Conservation (phyloP, 1,284 basidiomycete genomes). For the Thelephora terrestris region DNA sequence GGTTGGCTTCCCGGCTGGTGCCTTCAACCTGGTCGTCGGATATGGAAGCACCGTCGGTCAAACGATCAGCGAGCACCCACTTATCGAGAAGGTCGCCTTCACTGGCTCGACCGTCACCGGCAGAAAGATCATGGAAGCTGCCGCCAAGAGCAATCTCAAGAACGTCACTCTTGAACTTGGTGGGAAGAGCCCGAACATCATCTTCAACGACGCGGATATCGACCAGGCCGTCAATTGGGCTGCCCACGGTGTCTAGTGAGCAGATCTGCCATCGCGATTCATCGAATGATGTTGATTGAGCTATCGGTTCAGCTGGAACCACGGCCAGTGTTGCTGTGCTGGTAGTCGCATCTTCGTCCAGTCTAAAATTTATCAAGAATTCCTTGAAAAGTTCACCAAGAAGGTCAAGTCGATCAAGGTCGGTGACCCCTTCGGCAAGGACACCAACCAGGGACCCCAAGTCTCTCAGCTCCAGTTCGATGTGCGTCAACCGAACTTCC, state of each 20-base stretch:
- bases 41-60: constrained; percentile 61
- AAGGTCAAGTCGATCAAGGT: constrained; percentile 69
- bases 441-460: constrained; percentile 82
- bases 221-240: constrained; percentile 80
- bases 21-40: constrained; percentile 60
- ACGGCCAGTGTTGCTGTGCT: constrained; percentile 80
- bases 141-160: constrained; percentile 82
- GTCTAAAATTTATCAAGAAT: constrained; percentile 71
- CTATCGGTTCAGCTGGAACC: constrained; percentile 46
- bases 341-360: constrained; percentile 85
- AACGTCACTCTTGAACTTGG: constrained; percentile 88
- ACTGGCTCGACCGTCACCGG: constrained; percentile 73
- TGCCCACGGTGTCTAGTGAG: constrained; percentile 69
- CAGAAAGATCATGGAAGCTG: constrained; percentile 75
- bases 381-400: constrained; percentile 54
- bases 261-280: constrained; percentile 27
- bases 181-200: constrained; percentile 82
- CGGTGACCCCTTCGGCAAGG: constrained; percentile 72
- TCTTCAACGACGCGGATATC: no score
- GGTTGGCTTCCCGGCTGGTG: constrained; percentile 62
- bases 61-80: constrained; percentile 53
- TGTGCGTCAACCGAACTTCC: constrained; percentile 24
- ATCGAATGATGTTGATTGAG: background rate
- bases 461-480: constrained; percentile 65
- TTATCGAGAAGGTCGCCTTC: constrained; percentile 62